A percentile compares a stretch with the other conserved stretches of the same genome.
Conservation (phyloP, 176 grass and related monocot genomes). For the Bolboschoenus planiculmis region DNA sequence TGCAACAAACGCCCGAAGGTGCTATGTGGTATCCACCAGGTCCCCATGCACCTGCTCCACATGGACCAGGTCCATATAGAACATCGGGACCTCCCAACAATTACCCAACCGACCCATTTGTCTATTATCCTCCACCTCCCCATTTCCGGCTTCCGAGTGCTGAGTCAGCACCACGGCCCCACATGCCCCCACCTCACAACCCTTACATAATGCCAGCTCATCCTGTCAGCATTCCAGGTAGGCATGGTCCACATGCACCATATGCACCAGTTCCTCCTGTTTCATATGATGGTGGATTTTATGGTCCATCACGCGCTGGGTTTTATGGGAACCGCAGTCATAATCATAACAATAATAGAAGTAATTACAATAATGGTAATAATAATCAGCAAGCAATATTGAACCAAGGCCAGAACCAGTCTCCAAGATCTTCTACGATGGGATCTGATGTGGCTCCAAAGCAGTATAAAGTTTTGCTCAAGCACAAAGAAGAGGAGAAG, state of each 20-base stretch:
- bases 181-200: constrained; percentile 40
- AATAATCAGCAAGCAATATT: constrained; percentile 38
- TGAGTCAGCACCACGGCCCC: constrained; percentile 46
- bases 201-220: constrained; percentile 62
- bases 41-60: constrained; percentile 22
- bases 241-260: constrained; percentile 59
- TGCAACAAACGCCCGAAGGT: constrained; percentile 50
- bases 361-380: constrained; percentile 8
- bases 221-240: constrained; percentile 42
- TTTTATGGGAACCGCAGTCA: constrained; percentile 30
- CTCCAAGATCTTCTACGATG: constrained; percentile 20
- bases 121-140: constrained; percentile 56
- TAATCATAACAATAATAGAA: constrained; percentile 25
- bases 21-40: constrained; percentile 59
- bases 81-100: constrained; percentile 35
- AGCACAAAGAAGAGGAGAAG: constrained; percentile 44
- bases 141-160: constrained; percentile 53
- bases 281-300: constrained; percentile 59
- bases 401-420: constrained; percentile 49
- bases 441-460: constrained; percentile 43
- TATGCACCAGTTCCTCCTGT: constrained; percentile 19
- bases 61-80: constrained; percentile 41
- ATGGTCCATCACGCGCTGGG: constrained; percentile 40
- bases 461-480: constrained; percentile 68
- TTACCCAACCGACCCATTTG: constrained; percentile 61